Evolutionary conservation across 345 rosid genomes (phyloP).

Genomic region (Syzygium aromaticum): DNA sequence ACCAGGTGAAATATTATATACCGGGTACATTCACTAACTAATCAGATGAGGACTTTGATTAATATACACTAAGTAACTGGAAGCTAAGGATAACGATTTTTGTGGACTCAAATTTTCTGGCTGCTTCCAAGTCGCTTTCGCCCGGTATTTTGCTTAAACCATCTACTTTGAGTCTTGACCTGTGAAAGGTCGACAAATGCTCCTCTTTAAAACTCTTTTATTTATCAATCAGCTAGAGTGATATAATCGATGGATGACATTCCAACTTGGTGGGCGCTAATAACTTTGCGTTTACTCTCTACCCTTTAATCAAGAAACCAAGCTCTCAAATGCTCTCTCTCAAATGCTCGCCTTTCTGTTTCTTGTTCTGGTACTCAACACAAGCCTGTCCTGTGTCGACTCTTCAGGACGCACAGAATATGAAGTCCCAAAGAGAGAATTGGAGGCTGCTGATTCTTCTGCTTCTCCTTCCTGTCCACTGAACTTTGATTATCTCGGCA

Average conservation of each 20-base stretch:
- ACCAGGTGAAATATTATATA: not conserved
- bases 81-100: not conserved
- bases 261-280: not conserved
- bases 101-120: too few relatives aligned
- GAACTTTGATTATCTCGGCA: conserved; percentile 34
- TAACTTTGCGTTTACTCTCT: not conserved
- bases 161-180: not conserved
- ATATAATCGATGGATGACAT: not conserved
- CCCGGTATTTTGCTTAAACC: not conserved
- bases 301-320: not conserved
- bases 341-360: not conserved
- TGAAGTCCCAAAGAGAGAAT: not conserved
- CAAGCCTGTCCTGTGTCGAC: not conserved
- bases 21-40: not conserved
- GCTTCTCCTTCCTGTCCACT: conserved; percentile 40
- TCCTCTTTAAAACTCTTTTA: not conserved
- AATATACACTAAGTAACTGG: not conserved
- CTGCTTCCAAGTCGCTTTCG: not conserved
- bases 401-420: not conserved
- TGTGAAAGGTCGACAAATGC: not conserved
- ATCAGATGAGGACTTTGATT: not conserved
- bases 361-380: not conserved
- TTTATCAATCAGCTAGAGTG: not conserved
- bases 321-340: not conserved
- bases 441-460: not conserved